A percentile compares a stretch with the other conserved stretches of the same genome.
phyloP scores from a whole-genome alignment of 306 rosid genomes.

The Psophocarpus tetragonolobus region DNA sequence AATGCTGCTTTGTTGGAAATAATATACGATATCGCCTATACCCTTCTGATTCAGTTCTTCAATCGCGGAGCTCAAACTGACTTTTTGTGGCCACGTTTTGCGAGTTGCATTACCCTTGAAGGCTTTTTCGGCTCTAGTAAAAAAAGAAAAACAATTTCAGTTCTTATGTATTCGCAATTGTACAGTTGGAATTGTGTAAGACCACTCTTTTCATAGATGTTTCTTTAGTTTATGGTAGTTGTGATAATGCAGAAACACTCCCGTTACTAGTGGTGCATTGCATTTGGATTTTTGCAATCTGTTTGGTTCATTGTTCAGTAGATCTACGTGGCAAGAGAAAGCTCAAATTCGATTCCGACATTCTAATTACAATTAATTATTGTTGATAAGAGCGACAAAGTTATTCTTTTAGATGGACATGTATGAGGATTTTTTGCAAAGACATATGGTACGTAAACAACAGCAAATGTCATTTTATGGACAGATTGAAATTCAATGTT shows the following conservation, averaged over 20 bases:
- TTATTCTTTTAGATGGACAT: neutral
- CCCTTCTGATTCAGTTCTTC: conserved; percentile 48
- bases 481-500: too few relatives aligned
- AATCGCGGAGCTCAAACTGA: conserved; percentile 17
- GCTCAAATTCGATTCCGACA: neutral
- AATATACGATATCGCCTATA: neutral
- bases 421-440: neutral
- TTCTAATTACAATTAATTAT: neutral
- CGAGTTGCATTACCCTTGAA: conserved; percentile 8
- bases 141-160: neutral
- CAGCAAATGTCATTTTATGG: too few relatives aligned
- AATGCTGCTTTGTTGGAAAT: conserved; percentile 17
- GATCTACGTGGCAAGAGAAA: neutral
- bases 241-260: neutral
- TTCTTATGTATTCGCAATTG: conserved; percentile 27
- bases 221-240: conserved; percentile 14
- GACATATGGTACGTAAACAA: too few relatives aligned
- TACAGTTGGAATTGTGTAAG: conserved; percentile 33
- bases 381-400: neutral
- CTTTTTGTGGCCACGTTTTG: conserved; percentile 21
- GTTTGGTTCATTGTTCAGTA: neutral
- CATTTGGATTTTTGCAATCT: conserved; percentile 1
- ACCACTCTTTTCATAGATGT: conserved; percentile 4
- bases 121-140: neutral
- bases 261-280: neutral